phyloP scores from a whole-genome alignment of 306 rosid genomes.

The Biancaea sappan region DNA sequence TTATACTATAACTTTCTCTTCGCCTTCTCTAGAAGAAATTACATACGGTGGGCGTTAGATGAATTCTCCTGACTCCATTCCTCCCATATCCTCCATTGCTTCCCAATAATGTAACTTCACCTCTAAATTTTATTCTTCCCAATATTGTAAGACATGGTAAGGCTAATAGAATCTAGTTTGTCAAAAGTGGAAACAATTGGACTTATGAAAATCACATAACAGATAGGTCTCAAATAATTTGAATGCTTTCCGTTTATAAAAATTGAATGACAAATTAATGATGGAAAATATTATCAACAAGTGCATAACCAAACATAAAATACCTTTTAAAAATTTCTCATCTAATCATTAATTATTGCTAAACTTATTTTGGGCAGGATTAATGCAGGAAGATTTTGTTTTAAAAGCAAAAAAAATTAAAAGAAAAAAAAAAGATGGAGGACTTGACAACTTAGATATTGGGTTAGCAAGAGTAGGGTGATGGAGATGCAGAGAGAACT shows the following conservation, averaged over 20 bases:
- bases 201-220: not conserved
- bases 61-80: not conserved
- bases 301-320: not conserved
- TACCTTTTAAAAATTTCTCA: slow-evolving; percentile 5
- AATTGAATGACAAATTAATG: not conserved
- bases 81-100: not conserved
- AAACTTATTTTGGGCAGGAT: not conserved
- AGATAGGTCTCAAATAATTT: not conserved
- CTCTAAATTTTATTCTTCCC: not conserved
- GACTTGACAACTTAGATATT: slow-evolving; percentile 74
- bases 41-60: not conserved
- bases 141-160: not conserved
- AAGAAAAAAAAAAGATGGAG: too few relatives aligned
- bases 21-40: not conserved
- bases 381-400: too few relatives aligned
- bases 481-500: slow-evolving; percentile 87
- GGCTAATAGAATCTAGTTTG: not conserved
- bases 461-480: slow-evolving; percentile 93
- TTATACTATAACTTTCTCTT: not conserved
- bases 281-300: slow-evolving; percentile 8
- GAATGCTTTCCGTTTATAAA: not conserved
- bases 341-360: not conserved
- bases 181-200: not conserved
- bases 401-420: too few relatives aligned
- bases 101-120: not conserved